Conservation (phyloP, 805 yeast species). For the Teunomyces gatunensis region DNA sequence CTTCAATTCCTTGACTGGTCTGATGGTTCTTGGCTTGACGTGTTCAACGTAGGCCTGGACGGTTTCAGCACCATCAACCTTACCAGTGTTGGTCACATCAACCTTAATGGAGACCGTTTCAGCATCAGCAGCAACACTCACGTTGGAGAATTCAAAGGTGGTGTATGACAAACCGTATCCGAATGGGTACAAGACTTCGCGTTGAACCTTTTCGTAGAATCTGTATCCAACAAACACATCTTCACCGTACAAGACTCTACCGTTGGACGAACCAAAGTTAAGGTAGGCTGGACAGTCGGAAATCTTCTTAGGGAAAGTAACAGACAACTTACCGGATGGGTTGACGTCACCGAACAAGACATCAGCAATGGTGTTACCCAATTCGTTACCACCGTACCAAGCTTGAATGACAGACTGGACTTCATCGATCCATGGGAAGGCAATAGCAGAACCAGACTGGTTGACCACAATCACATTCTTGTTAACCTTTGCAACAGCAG, state of each 20-base stretch:
- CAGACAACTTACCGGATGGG: slow-evolving; percentile 58
- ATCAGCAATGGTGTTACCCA: slow-evolving; percentile 60
- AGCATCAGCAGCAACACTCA: slow-evolving; percentile 28
- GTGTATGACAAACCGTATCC: slow-evolving; percentile 66
- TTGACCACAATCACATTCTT: slow-evolving; percentile 52
- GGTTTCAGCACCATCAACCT: slow-evolving; percentile 49
- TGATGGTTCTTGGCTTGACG: slow-evolving; percentile 35
- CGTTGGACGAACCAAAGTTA: slow-evolving; percentile 50
- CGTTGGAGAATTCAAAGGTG: slow-evolving; percentile 40
- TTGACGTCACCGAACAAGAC: slow-evolving; percentile 57
- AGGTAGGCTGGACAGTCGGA: slow-evolving; percentile 58
- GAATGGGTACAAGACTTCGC: slow-evolving; percentile 54
- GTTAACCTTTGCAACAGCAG: slow-evolving; percentile 45
- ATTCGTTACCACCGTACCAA: slow-evolving; percentile 58
- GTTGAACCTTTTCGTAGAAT: slow-evolving; percentile 52
- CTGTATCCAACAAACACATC: slow-evolving; percentile 65
- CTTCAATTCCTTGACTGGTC: slow-evolving; percentile 61
- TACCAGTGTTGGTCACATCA: slow-evolving; percentile 48
- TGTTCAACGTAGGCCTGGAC: slow-evolving; percentile 53
- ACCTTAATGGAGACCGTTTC: slow-evolving; percentile 32
- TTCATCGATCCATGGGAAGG: slow-evolving; percentile 49
- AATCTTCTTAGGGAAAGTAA: slow-evolving; percentile 51
- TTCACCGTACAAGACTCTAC: slow-evolving; percentile 60
- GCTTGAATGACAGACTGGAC: slow-evolving; percentile 49
- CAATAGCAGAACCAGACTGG: slow-evolving; percentile 62